These are phyloP conservation scores for Microsporum audouinii DNA, from an alignment of 2,329 filamentous ascomycete species.

Conservation along the genomic window DNA sequence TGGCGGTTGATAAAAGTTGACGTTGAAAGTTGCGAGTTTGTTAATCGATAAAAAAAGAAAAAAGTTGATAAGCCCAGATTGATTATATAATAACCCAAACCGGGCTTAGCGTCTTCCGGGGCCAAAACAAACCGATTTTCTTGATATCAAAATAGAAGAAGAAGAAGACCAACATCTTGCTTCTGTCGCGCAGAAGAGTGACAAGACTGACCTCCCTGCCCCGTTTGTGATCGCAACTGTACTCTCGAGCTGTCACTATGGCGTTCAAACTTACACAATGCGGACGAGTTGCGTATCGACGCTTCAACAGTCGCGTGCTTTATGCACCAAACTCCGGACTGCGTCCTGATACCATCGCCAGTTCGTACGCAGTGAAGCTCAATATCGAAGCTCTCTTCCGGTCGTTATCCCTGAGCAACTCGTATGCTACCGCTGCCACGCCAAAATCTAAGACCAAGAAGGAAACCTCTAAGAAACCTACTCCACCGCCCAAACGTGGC, in stretches of 20 bases:
- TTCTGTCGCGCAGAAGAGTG: neutral
- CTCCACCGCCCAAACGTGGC: neutral
- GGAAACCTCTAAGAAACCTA: neutral
- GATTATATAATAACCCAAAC: neutral
- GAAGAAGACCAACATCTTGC: neutral
- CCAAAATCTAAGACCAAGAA: slow-evolving; percentile 18
- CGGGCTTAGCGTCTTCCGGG: neutral
- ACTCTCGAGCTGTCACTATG: slow-evolving; percentile 18
- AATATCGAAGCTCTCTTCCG: neutral
- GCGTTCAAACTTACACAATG: slow-evolving; percentile 24
- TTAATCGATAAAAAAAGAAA: neutral
- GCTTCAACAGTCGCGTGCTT: slow-evolving; percentile 5
- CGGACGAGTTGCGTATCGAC: slow-evolving; percentile 20
- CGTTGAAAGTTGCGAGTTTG: neutral
- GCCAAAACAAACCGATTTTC: neutral
- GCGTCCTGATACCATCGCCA: neutral
- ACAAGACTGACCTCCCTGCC: neutral
- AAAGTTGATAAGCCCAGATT: neutral
- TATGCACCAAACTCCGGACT: neutral
- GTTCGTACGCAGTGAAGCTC: neutral
- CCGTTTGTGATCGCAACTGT: neutral
- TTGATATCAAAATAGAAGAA: neutral
- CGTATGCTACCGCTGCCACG: slow-evolving; percentile 25
- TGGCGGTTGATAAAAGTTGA: neutral
- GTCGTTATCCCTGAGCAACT: slow-evolving; percentile 17